Evolutionary conservation across 805 yeast species (phyloP).

Genomic region (Ogataea trehalophila): DNA sequence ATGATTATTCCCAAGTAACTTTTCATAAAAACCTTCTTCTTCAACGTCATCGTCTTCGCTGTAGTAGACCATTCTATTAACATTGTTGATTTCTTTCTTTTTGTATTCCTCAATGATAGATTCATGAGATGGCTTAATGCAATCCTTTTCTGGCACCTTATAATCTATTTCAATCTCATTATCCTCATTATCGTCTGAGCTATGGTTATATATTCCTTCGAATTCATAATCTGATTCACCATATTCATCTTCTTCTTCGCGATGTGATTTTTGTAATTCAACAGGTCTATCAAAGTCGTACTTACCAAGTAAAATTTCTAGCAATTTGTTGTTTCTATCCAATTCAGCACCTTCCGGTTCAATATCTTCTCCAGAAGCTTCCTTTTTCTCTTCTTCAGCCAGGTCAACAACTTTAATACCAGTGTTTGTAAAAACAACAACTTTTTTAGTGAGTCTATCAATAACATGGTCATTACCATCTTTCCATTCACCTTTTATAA

Average conservation of each 20-base stretch:
- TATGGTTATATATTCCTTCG: constrained; percentile 25
- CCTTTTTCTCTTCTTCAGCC: constrained; percentile 2
- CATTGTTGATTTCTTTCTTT: constrained; percentile 4
- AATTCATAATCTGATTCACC: constrained; percentile 44
- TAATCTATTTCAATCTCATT: constrained; percentile 22
- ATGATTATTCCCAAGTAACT: constrained; percentile 8
- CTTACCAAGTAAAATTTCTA: constrained; percentile 42
- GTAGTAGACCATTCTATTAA: neutral
- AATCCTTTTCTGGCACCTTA: constrained; percentile 22
- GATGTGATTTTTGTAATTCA: constrained; percentile 25
- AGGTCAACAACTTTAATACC: constrained; percentile 10
- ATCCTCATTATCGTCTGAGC: constrained; percentile 23
- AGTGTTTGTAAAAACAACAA: constrained; percentile 27
- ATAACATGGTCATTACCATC: constrained; percentile 76
- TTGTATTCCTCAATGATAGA: constrained; percentile 25
- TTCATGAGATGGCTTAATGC: constrained; percentile 16
- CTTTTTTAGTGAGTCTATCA: constrained; percentile 41
- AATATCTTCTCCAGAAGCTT: constrained; percentile 23
- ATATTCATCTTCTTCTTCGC: constrained; percentile 30
- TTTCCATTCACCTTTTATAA: constrained; percentile 66
- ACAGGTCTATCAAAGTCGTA: constrained; percentile 52
- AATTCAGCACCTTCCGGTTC: constrained; percentile 32
- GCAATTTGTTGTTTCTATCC: constrained; percentile 40
- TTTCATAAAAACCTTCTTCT: constrained; percentile 20
- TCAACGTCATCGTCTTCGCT: constrained; percentile 21